Base-by-base conservation (phyloP, 352 stramenopile genomes). In the Globisporangium cederbergense region DNA sequence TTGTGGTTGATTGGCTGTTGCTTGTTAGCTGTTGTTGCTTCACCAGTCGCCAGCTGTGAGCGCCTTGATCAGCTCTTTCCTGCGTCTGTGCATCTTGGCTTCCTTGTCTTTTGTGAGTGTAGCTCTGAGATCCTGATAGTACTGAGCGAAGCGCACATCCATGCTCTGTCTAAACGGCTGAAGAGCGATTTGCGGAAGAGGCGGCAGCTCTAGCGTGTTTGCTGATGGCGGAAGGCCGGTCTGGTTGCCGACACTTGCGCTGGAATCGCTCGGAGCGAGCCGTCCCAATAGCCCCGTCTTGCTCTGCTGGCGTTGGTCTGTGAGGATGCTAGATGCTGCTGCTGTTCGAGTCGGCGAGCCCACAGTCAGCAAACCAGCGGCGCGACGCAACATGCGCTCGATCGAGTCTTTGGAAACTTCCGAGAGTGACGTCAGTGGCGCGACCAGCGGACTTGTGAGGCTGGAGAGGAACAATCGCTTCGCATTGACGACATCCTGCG, bases 11-110 rank as follows among this genome's bases (percentile, higher is more conserved):
- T 34, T 70, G 36, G 8, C 32, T 32, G 25, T 14, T 16, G 2
- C 25, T 36, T 36, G 32, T 36, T 36, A 2, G 32, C 32, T 36
- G 16, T 60, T 30, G 4, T 25, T 32, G 3, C 5, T 45, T 68
- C 38, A 74, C 72, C 72, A 79, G 7, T 60, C 49, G 18, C 58
- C 64, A 38, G 67, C 51, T 4, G 73, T 72, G 51, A 86, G 68
- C 3, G 67, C 62, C 60, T 82, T 81, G 42, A 88, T 70, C 22
- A 88, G 67, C n/a, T 85, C 76, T 52, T 73, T 71, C 18, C 74
- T 67, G 43, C 71, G 76, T 25, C 76, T 73, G 47, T 79, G 69
- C 54, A 82, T 64, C 45, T 65, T 78, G 16, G 54, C 25, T 47
- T 84, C 70, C 55, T 73, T 75, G 14, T 84, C 66, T 49, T 49